Evolutionary conservation across 2,329 filamentous ascomycete species (phyloP), one percentile per base, ranked within the genome.

Genomic region (Rhynchosporium graminicola): DNA sequence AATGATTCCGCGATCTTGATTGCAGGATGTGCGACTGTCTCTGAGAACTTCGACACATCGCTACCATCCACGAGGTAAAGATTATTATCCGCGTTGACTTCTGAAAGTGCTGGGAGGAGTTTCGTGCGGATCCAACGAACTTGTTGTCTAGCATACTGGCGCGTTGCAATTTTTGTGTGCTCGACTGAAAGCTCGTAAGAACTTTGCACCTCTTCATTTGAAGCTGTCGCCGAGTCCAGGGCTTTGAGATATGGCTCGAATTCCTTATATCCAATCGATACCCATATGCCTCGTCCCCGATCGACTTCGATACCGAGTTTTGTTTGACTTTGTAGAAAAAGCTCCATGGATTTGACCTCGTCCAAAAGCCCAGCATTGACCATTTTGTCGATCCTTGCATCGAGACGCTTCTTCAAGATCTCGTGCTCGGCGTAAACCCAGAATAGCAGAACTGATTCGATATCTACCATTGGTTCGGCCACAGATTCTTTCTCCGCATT

Each of bases 241-340:
- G 83, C 82, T 1, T 77, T 70, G 29, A 93, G 77, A 71, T 92
- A 97, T 0, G 85, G 81, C 62, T 90, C 83, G 72, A 98, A 89
- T 73, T 99, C 92, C 74, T 96, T 97, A 77, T 92, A 97, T 0
- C 95, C 95, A 65, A 99, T 99, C 0, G 93, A 95, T 59, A 96
- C 90, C 92, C 94, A 99, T 48, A 99, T 96, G 0, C 95, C 96
- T 59, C 87, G 86, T 1, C 85, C 90, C 67, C 86, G 82, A 72
- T 98, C 92, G 1, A 95, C 76, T 0, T 75, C 67, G 1, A 80
- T 75, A 0, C 86, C 88, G 1, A 77, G 71, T 0, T 77, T 73
- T 54, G 78, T 73, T 59, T 81, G 76, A 4, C 76, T 68, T 15
- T 77, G 69, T 2, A 83, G 75, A 63, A 83, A 82, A 1, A 76